A percentile compares a stretch with the other conserved stretches of the same genome.
phyloP scores from a whole-genome alignment of 495 filamentous ascomycete genomes.

The Recurvomyces mirabilis region DNA sequence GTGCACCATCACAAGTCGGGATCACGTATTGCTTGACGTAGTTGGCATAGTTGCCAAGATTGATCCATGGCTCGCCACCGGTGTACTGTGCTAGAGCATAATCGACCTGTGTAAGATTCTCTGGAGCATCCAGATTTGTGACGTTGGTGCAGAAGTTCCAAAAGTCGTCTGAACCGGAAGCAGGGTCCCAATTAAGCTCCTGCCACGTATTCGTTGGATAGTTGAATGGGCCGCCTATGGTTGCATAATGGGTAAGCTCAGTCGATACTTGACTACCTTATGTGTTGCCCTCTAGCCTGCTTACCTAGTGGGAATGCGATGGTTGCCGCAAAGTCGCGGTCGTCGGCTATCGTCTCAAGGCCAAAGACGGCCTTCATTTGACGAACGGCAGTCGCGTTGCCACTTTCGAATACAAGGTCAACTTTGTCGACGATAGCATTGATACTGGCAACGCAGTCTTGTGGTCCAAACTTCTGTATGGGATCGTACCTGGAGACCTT shows the following conservation, averaged over 20 bases:
- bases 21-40: slow-evolving; percentile 37
- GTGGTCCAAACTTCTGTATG: slow-evolving; percentile 32
- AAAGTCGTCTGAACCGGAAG: slow-evolving; percentile 32
- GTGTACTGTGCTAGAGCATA: slow-evolving; percentile 36
- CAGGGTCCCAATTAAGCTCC: slow-evolving; percentile 39
- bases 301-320: slow-evolving; percentile 30
- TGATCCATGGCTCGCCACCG: slow-evolving; percentile 37
- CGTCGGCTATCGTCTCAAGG: slow-evolving; percentile 27
- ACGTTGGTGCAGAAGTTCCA: slow-evolving; percentile 41
- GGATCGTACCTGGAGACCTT: slow-evolving; percentile 35
- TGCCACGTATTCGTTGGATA: slow-evolving; percentile 42
- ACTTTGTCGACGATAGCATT: slow-evolving; percentile 38
- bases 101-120: slow-evolving; percentile 33
- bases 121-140: slow-evolving; percentile 35
- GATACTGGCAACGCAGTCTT: slow-evolving; percentile 36
- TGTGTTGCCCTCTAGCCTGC: too few relatives aligned
- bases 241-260: not conserved
- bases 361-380: slow-evolving; percentile 37
- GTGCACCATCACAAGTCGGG: slow-evolving; percentile 32
- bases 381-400: slow-evolving; percentile 28
- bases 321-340: slow-evolving; percentile 36
- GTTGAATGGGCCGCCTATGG: slow-evolving; percentile 32
- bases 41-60: slow-evolving; percentile 38
- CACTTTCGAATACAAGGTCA: slow-evolving; percentile 30
- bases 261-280: too few relatives aligned